Base-by-base conservation (phyloP, 176 grass and related monocot genomes). In the Areca catechu region DNA sequence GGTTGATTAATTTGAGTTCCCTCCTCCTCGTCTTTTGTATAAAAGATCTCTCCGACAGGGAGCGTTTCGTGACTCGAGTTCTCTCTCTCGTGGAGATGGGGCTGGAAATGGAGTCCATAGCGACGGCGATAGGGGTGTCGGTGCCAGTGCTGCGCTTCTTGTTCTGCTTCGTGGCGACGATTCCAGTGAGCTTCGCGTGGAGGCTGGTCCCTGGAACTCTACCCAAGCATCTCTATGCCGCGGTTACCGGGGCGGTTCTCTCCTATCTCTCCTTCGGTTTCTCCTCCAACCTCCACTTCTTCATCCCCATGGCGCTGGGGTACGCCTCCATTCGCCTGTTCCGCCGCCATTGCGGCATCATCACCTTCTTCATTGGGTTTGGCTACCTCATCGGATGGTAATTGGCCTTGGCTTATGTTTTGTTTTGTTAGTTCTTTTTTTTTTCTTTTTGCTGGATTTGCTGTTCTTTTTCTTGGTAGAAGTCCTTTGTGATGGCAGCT, bases 341-440 rank as follows among this genome's bases (percentile, higher is more conserved):
- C 70, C 84, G 88, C 6, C 76, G 71, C 50, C 71, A 69, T 63
- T 85, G 80, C 21, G 93, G 93, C 43, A 80, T 85, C 28, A 48
- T 98, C 50, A 98, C 93, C 58, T 98, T 92, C 93, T 78, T 98
- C 70, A 66, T 81, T 24, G 84, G 83, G 29, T 98, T 98, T 70
- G 84, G 77, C 50, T 98, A 88, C 74, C 86, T 98, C 75, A 89
- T 98, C 65, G 84, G 81, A 68, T 98, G 93, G 93, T 98, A 72
- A 78, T 71, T 52, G 55, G 19, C 52, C 51, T 25, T 62, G 34
- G 10, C 12, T 43, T 43, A 43, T 43, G 34, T 43, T 43, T 43
- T 29, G 5, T 29, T 12, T 43, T 43, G 10, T 43, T 43, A n/a
- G n/a, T 0, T 0, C 0, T 43, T 12, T 43, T 12, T 12, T 12